Evolutionary conservation across 148 eudicot genomes (phyloP).

Genomic region (Pharnaceum exiguum): DNA sequence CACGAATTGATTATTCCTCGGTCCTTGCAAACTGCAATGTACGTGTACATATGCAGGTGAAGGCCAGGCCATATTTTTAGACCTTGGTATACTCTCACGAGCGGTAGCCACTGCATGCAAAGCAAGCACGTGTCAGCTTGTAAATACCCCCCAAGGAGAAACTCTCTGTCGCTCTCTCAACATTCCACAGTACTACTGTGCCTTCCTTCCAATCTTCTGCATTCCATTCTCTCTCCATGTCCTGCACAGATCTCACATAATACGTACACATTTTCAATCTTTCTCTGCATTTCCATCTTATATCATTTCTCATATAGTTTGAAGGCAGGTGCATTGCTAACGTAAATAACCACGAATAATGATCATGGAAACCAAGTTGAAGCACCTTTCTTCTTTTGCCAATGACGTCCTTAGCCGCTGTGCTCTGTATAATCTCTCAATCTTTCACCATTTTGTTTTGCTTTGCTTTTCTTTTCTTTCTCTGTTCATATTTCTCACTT

Average conservation of each 20-base stretch:
- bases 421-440: slow-evolving; percentile 38
- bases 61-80: neutral
- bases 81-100: neutral
- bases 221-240: neutral
- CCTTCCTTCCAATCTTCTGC: neutral
- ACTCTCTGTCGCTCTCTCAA: neutral
- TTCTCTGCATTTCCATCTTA: neutral
- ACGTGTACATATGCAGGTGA: neutral
- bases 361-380: slow-evolving; percentile 25
- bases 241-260: neutral
- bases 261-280: no score
- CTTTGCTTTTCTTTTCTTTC: neutral
- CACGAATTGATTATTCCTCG: no score
- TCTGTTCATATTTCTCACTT: neutral
- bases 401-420: slow-evolving; percentile 55
- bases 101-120: slow-evolving; percentile 19
- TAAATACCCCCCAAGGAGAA: neutral
- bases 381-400: slow-evolving; percentile 66
- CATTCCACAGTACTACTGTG: neutral
- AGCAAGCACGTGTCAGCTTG: slow-evolving; percentile 16
- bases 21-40: no score
- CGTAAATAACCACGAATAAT: no score
- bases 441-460: neutral
- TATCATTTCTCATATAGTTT: neutral
- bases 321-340: neutral